These are phyloP conservation scores for Tetraselmis striata DNA, from an alignment of 139 green algal species.

Conservation along the genomic window DNA sequence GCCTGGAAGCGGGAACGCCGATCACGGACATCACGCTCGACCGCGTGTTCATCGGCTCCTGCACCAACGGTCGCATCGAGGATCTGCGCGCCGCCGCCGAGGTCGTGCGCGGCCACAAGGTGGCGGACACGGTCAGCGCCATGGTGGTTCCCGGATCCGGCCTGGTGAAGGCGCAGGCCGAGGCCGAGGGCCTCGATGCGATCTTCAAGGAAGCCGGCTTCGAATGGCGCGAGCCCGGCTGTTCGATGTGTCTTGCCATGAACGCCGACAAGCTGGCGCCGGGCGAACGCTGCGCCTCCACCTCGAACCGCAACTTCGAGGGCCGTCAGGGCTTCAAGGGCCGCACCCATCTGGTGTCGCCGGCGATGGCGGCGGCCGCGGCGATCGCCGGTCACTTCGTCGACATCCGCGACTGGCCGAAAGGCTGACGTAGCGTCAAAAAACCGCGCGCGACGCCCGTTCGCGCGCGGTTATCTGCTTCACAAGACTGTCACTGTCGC, in stretches of 20 bases:
- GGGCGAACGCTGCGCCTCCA: constrained; percentile 33
- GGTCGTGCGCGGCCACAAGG: constrained; percentile 30
- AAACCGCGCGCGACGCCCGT: too few species aligned
- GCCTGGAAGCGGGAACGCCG: constrained; percentile 18
- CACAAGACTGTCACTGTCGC: too few species aligned
- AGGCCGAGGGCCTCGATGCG: constrained; percentile 33
- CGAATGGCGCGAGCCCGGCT: constrained; percentile 35
- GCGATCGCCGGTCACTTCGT: constrained; percentile 26
- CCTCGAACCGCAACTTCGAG: constrained; percentile 43
- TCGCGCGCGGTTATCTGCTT: too few species aligned
- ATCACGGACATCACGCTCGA: constrained; percentile 23
- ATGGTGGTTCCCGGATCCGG: constrained; percentile 40
- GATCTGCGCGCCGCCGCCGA: constrained; percentile 28
- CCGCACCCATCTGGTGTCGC: constrained; percentile 33
- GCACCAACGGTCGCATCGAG: constrained; percentile 42
- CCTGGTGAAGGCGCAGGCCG: constrained; percentile 34
- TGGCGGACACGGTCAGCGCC: constrained; percentile 20
- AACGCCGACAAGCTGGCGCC: constrained; percentile 36
- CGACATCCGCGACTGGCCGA: constrained; percentile 32
- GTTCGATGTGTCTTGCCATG: constrained; percentile 41
- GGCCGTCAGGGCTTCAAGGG: constrained; percentile 31
- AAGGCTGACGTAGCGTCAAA: too few species aligned
- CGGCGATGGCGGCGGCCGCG: constrained; percentile 34
- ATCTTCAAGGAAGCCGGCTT: constrained; percentile 41
- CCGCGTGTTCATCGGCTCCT: constrained; percentile 42